Conservation (phyloP, 257 asterid genomes). For the Salvia splendens region DNA sequence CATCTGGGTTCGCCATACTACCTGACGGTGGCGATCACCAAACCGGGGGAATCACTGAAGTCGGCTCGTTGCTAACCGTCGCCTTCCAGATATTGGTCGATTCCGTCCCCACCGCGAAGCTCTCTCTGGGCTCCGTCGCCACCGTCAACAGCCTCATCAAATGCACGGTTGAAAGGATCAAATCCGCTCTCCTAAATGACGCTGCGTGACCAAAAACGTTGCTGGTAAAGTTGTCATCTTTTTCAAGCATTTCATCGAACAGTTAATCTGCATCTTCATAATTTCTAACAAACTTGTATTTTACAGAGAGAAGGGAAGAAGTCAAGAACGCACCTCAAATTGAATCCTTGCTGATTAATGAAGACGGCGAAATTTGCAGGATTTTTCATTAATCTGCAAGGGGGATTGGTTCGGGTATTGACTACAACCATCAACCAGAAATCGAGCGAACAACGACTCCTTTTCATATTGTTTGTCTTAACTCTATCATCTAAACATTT, state of each 20-base stretch:
- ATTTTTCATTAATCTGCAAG: slow-evolving; percentile 48
- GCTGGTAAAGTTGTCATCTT: background rate
- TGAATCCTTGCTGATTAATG: slow-evolving; percentile 45
- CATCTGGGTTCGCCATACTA: slow-evolving; percentile 89
- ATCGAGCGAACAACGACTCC: slow-evolving; percentile 31
- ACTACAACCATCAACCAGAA: slow-evolving; percentile 38
- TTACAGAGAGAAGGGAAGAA: slow-evolving; percentile 33
- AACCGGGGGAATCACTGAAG: slow-evolving; percentile 41
- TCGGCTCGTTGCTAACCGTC: slow-evolving; percentile 69
- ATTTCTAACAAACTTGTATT: no score
- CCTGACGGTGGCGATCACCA: slow-evolving; percentile 65
- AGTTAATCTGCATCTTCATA: background rate
- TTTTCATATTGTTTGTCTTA: slow-evolving; percentile 20
- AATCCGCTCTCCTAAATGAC: slow-evolving; percentile 54
- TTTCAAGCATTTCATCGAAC: slow-evolving; percentile 3
- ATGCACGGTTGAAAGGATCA: slow-evolving; percentile 80
- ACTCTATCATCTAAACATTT: background rate
- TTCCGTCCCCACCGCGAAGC: slow-evolving; percentile 75
- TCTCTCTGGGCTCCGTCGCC: slow-evolving; percentile 72
- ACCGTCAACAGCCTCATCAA: slow-evolving; percentile 77
- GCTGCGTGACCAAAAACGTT: slow-evolving; percentile 36
- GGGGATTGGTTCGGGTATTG: slow-evolving; percentile 79
- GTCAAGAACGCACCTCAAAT: slow-evolving; percentile 56
- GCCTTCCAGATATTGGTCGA: slow-evolving; percentile 79
- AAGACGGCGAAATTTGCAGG: background rate